Base-by-base conservation (phyloP, 129 eudicot genomes). In the Cynara cardunculus region DNA sequence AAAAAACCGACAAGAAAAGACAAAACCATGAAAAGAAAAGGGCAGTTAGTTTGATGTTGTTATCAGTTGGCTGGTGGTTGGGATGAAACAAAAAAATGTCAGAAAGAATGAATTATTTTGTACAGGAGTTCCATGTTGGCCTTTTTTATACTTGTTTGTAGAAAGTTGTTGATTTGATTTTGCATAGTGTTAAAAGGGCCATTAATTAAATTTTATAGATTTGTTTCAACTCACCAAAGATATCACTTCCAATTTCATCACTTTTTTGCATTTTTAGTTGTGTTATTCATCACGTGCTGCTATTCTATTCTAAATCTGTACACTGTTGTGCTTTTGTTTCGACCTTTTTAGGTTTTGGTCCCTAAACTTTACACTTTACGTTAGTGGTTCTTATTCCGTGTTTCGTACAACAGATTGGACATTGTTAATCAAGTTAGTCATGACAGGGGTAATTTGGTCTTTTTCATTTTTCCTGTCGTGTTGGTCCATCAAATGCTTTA, bases 81-180 rank as follows among this genome's bases (percentile, higher is more conserved):
- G 44, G 56, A 76, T 76, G 49, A 76, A 56, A 70, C 64, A 70
- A 69, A 68, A 82, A 75, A 76, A 21, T 70, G 81, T 83, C 77
- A 66, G 86, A 83, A 83, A 56, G 22, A 79, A 83, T 83, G 86
- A 77, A 77, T 71, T 83, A 83, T 83, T 83, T 83, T 83, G 86
- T 83, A 83, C 86, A 83, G 82, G 74, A 83, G 85, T 82, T 67
- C 26, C 44, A 82, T 75, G 77, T 76, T 82, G 85, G 78, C 59
- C 34, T 83, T 67, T 67, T 82, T 25, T 78, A 69, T 77, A 77
- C 78, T 71, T 71, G 78, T 83, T 83, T 77, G 86, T 83, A 83
- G 82, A 83, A 83, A 76, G 72, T 44, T 59, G 78, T 80, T 72
- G 31, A 77, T 83, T 82, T 83, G 79, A 83, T 71, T 83, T 83